These are phyloP conservation scores for Sporothrix euskadiensis DNA, from an alignment of 2,329 filamentous ascomycete species.

Conservation along the genomic window DNA sequence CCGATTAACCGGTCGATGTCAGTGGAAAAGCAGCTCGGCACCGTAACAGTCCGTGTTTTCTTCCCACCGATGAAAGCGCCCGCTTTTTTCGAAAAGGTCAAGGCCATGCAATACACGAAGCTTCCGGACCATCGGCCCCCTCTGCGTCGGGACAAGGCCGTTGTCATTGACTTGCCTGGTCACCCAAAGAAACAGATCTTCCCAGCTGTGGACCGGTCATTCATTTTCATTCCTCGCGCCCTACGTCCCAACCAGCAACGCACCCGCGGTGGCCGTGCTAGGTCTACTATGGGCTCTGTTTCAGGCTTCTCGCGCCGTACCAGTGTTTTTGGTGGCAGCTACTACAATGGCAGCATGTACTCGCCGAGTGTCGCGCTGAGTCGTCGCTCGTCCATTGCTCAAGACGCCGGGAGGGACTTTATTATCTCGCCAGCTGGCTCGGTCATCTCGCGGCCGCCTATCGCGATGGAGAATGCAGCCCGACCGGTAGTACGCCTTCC, in stretches of 20 bases:
- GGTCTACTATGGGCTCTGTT: slow-evolving; percentile 68
- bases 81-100: slow-evolving; percentile 70
- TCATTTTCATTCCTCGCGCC: slow-evolving; percentile 95
- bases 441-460: slow-evolving; percentile 67
- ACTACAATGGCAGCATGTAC: slow-evolving; percentile 71
- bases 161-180: slow-evolving; percentile 85
- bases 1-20: slow-evolving; percentile 78
- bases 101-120: slow-evolving; percentile 88
- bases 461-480: slow-evolving; percentile 60
- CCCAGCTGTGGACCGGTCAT: slow-evolving; percentile 84
- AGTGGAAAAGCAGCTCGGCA: slow-evolving; percentile 79
- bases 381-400: slow-evolving; percentile 75
- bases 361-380: slow-evolving; percentile 86
- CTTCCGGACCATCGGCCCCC: slow-evolving; percentile 93
- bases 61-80: slow-evolving; percentile 74
- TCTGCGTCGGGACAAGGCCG: slow-evolving; percentile 91
- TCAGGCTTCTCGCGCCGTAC: slow-evolving; percentile 73
- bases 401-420: slow-evolving; percentile 67
- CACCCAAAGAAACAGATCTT: slow-evolving; percentile 84
- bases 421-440: slow-evolving; percentile 81
- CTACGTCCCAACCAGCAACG: slow-evolving; percentile 89
- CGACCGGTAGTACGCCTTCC: slow-evolving; percentile 79
- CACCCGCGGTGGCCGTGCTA: slow-evolving; percentile 71
- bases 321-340: slow-evolving; percentile 67
- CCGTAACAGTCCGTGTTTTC: slow-evolving; percentile 78